A percentile compares a stretch with the other conserved stretches of the same genome.
phyloP scores from a whole-genome alignment of 1,139 yeast species.

The Chernovozyma aurita region DNA sequence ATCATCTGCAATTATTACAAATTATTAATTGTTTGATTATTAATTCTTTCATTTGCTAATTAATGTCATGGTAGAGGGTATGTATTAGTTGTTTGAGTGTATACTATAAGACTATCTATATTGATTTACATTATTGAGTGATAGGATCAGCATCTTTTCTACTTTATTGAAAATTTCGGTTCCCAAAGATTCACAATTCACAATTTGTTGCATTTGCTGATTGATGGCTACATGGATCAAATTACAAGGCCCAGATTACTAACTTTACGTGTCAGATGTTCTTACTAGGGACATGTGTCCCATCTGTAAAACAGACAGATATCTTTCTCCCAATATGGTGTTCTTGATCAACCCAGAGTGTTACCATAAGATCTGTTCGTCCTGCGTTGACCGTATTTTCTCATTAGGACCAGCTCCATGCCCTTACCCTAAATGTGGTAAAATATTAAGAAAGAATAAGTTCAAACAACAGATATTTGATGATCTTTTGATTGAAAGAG shows the following conservation, averaged over 20 bases:
- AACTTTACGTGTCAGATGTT: constrained; percentile 1
- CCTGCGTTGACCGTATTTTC: constrained; percentile 92
- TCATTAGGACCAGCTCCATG: constrained; percentile 95
- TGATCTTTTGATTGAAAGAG: constrained; percentile 83
- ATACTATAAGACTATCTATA: no score
- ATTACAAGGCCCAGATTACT: background rate
- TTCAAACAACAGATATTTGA: constrained; percentile 92
- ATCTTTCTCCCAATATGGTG: constrained; percentile 88
- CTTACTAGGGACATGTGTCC: constrained; percentile 85
- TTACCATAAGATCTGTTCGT: constrained; percentile 94
- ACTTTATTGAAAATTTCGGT: no score
- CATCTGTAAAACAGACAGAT: constrained; percentile 92
- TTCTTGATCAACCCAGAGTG: constrained; percentile 95
- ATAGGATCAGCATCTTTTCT: no score
- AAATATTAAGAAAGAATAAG: constrained; percentile 78
- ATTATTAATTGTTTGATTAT: no score
- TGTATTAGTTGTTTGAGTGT: background rate
- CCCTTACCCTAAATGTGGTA: constrained; percentile 90
- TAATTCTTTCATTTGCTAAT: no score
- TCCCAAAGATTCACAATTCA: no score
- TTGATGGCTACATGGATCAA: no score
- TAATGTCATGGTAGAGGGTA: constrained; percentile 1
- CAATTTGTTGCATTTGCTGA: no score
- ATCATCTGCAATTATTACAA: no score
- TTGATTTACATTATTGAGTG: no score